A percentile compares a stretch with the other conserved stretches of the same genome.
These are phyloP conservation scores for Byssochlamys sp. DNA, from an alignment of 2,329 filamentous ascomycete genomes.

Conservation along the genomic window DNA sequence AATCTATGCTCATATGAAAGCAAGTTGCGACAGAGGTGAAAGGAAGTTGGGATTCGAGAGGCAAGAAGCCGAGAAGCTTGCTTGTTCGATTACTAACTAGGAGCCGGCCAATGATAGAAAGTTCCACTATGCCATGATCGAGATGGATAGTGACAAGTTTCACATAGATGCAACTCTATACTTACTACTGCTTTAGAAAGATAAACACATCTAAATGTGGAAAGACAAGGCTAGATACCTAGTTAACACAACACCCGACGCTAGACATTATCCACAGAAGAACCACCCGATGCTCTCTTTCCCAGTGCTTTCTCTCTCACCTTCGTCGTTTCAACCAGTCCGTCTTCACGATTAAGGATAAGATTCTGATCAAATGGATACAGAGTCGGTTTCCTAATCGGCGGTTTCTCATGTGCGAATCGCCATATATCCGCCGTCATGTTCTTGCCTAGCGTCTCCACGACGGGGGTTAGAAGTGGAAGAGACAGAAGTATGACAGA, in stretches of 20 bases:
- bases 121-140: too few species aligned
- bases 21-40: too few species aligned
- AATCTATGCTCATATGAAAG: too few species aligned
- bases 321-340: background rate
- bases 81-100: too few species aligned
- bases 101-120: too few species aligned
- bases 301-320: background rate
- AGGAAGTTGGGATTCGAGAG: too few species aligned
- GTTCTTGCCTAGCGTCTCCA: slow-evolving; percentile 11
- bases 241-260: background rate
- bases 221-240: background rate
- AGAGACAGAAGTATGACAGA: slow-evolving; percentile 9
- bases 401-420: slow-evolving; percentile 7
- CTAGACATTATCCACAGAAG: background rate
- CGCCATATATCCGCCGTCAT: slow-evolving; percentile 8
- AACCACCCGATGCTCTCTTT: background rate
- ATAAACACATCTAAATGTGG: background rate
- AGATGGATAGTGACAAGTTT: too few species aligned
- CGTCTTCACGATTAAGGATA: background rate
- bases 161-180: too few species aligned
- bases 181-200: background rate
- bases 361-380: slow-evolving; percentile 9
- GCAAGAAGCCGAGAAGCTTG: too few species aligned
- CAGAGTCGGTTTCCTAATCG: slow-evolving; percentile 8
- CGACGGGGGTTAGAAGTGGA: slow-evolving; percentile 13